Base-by-base conservation (phyloP, 129 eudicot genomes). In the Silybum marianum region DNA sequence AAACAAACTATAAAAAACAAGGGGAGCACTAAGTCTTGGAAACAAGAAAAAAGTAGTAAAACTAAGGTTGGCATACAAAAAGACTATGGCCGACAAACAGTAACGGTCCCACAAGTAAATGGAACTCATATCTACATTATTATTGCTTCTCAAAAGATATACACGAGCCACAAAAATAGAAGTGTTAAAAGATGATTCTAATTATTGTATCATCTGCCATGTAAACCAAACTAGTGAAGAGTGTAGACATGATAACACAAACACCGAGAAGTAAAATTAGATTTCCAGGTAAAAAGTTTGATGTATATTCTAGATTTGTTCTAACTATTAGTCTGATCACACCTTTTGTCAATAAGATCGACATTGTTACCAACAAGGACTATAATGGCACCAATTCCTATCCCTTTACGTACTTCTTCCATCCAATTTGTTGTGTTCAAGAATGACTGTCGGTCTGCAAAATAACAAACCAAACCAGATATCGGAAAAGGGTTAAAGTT, bases 301-400 rank as follows among this genome's bases (percentile, higher is more conserved):
- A 32, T 32, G 36, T 32, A 32, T 32, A 32, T 32, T 32, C 36
- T 32, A 32, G 36, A 32, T 32, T 32, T 36, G 38, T 62, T 78
- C 75, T 30, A 73, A 18, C 40, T 24, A 21, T 40, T 69, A 30
- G 51, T 73, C n/a, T 32, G 36, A 32, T 44, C 89, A 26, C 74
- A 93, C 98, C 98, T 94, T 88, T 94, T 94, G 66, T 94, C 98
- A 84, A 88, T 97, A 78, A 94, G 97, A 86, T 93, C 98, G 21
- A 97, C 91, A 89, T 93, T 93, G 84, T 93, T 93, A 19, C 97
- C 98, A 69, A 93, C 98, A 87, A 93, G 98, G 67, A 91, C 98
- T 69, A 94, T 88, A 78, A 94, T 90, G 74, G 88, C 97, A 86
- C 91, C 97, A 69, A 84, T 87, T 78, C 98, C 98, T 71, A 95